Evolutionary conservation across 2,329 filamentous ascomycete species (phyloP).

Genomic region (Cladosporium colombiae): DNA sequence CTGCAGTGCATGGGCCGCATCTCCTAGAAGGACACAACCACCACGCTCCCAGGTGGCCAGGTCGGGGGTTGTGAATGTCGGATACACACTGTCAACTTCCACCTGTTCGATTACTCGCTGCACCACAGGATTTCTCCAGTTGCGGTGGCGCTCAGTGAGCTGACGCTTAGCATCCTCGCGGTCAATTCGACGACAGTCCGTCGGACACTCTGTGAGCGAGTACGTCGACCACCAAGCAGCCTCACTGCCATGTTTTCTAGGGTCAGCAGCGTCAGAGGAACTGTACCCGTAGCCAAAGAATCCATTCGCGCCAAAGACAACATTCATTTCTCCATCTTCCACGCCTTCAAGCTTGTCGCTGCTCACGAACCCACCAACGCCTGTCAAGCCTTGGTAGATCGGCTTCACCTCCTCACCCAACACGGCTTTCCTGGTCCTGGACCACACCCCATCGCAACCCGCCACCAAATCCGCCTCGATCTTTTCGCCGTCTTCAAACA

Average conservation of each 20-base stretch:
- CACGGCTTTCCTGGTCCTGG: constrained; percentile 33
- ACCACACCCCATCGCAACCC: constrained; percentile 28
- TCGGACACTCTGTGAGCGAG: constrained; percentile 15
- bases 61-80: constrained; percentile 50
- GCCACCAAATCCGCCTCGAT: constrained; percentile 9
- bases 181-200: constrained; percentile 21
- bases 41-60: constrained; percentile 51
- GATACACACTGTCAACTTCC: constrained; percentile 48
- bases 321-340: constrained; percentile 41
- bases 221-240: constrained; percentile 23
- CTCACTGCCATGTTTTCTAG: constrained; percentile 25
- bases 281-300: constrained; percentile 53
- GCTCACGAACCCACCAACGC: constrained; percentile 51
- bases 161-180: constrained; percentile 34
- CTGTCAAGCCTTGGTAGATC: constrained; percentile 43
- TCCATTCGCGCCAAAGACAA: constrained; percentile 51
- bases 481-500: constrained; percentile 19
- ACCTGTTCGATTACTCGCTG: constrained; percentile 39
- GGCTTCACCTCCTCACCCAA: constrained; percentile 39
- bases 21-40: constrained; percentile 56
- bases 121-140: constrained; percentile 49
- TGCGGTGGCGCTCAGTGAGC: constrained; percentile 43
- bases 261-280: constrained; percentile 25
- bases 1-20: constrained; percentile 59
- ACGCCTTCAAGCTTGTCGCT: constrained; percentile 35